phyloP scores from a whole-genome alignment of 768 basidiomycete species.

The Amanita muscaria region DNA sequence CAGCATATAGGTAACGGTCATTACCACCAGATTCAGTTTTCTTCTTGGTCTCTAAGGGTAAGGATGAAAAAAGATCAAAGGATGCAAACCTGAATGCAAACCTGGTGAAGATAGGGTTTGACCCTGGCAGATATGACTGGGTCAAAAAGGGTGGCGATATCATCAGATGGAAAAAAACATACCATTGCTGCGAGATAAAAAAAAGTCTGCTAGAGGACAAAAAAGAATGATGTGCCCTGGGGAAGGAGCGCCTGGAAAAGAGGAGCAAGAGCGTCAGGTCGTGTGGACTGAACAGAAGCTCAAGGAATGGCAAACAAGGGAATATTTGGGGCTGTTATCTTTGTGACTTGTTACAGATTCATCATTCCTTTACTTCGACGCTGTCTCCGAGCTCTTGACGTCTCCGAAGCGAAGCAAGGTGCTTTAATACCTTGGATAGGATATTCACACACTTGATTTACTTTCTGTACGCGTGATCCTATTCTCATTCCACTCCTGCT shows the following conservation, averaged over 20 bases:
- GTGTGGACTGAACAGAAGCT: slow-evolving; percentile 2
- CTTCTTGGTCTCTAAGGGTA: slow-evolving; percentile 66
- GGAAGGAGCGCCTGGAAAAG: not conserved
- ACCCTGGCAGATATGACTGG: slow-evolving; percentile 40
- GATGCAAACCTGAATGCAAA: slow-evolving; percentile 24
- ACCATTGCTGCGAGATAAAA: slow-evolving; percentile 24
- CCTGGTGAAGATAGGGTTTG: slow-evolving; percentile 82
- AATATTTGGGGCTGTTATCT: slow-evolving; percentile 7
- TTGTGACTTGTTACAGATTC: too few relatives aligned
- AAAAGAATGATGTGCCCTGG: not conserved
- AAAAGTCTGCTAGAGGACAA: not conserved
- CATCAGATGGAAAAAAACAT: slow-evolving; percentile 12
- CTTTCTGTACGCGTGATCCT: too few relatives aligned
- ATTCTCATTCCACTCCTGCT: too few relatives aligned
- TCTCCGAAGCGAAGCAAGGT: too few relatives aligned
- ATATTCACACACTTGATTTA: too few relatives aligned
- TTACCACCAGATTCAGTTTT: slow-evolving; percentile 64
- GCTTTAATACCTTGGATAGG: too few relatives aligned
- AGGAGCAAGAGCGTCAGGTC: not conserved
- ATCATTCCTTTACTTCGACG: too few relatives aligned
- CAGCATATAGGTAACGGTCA: slow-evolving; percentile 60
- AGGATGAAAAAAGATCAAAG: slow-evolving; percentile 9
- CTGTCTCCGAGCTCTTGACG: too few relatives aligned
- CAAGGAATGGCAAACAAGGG: not conserved
- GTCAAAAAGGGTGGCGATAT: slow-evolving; percentile 5